Base-by-base conservation (phyloP, 176 grass and related monocot genomes). In the Chrysopogon serrulatus region DNA sequence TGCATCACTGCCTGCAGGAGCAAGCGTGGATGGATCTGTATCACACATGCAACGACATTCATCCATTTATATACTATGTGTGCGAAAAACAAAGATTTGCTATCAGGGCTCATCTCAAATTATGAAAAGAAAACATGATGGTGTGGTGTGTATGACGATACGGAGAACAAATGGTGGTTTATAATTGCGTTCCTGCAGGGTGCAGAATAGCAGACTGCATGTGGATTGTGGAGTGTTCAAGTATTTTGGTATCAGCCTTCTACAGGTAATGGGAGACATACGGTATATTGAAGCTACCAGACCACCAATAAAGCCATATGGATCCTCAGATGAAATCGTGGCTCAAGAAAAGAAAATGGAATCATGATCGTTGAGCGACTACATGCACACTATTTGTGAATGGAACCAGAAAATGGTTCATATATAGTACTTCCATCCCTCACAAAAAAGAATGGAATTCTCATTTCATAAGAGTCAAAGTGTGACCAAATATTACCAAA, bases 221-320 rank as follows among this genome's bases (percentile, higher is more conserved):
- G 12, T 39, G 33, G 39, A 71, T 23, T 71, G 68, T 39, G 36
- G 26, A 48, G 41, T 73, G 42, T 42, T 45, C 40, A 19, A 19
- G 27, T 73, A 73, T 18, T 47, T 32, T 21, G 8, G 69, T 43
- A 37, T 39, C 16, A 23, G 31, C 44, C 61, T 67, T 67, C 59
- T 66, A 33, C 27, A 3, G 65, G 65, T 36, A 71, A 71, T 36
- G 65, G 75, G 83, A n/a, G 39, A 70, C 83, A 85, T 71, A 85
- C 74, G 74, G 74, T 78, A 47, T 61, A 14, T 62, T 28, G 60
- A 85, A 78, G 74, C 49, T 43, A 84, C 76, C 45, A n/a, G n/a
- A 56, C 59, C 47, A 59, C 43, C 44, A 67, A 76, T 66, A 65
- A 57, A 3, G 45, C 28, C 70, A 74, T 30, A 31, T 10, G 35